phyloP scores from a whole-genome alignment of 352 stramenopile genomes.

The Pythium periplocum region DNA sequence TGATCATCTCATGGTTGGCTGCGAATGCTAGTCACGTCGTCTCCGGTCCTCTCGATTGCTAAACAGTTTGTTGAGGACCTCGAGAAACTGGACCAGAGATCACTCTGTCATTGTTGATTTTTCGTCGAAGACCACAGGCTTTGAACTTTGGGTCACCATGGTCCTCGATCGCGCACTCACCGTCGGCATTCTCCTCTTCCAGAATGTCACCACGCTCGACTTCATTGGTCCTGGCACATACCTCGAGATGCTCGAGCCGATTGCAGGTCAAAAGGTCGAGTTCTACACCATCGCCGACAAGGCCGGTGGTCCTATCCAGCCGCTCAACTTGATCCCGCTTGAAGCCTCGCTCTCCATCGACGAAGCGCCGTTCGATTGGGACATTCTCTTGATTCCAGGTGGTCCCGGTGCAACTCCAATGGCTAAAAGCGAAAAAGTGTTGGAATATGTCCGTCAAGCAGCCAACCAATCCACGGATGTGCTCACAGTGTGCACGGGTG shows the following conservation, averaged over 20 bases:
- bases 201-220: constrained; percentile 53
- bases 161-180: constrained; percentile 11
- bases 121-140: no score
- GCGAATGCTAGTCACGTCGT: no score
- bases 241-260: constrained; percentile 42
- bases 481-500: constrained; percentile 53
- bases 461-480: constrained; percentile 28
- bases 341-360: constrained; percentile 27
- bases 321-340: constrained; percentile 32
- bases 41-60: no score
- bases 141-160: no score
- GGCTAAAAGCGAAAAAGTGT: constrained; percentile 29
- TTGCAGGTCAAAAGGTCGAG: constrained; percentile 28
- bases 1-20: no score
- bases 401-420: constrained; percentile 22
- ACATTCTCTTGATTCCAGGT: constrained; percentile 42
- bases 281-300: constrained; percentile 45
- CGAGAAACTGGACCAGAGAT: no score
- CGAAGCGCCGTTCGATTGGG: constrained; percentile 21
- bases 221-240: constrained; percentile 55
- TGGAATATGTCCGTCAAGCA: constrained; percentile 29
- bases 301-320: constrained; percentile 23
- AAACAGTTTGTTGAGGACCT: no score
- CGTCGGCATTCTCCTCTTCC: constrained; percentile 56
- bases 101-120: no score